Evolutionary conservation across 2,329 filamentous ascomycete genomes (phyloP), one percentile per base, ranked within the genome.

Genomic region (Lachnellula occidentalis): DNA sequence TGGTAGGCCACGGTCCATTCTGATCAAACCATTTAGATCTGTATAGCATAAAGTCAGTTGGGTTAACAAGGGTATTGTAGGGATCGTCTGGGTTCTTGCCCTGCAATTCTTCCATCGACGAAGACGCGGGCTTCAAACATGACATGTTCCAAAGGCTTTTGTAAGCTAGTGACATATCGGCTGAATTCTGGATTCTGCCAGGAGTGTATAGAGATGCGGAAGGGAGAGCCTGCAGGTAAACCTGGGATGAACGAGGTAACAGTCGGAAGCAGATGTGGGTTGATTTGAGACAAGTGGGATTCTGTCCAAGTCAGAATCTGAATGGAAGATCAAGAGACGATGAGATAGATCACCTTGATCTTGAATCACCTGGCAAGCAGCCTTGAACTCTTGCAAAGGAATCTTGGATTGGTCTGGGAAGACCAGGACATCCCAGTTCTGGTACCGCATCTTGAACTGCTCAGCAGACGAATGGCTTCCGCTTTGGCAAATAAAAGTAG

Each of bases 361-460:
- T 54, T 72, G 73, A 36, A 85, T 79, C 34, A 86, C 82, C 68
- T 87, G 86, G 69, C 88, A 95, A 57, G 82, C 78, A 7, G 88
- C 89, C 66, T 84, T 86, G 77, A 94, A 95, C 71, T 95, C 90
- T 70, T 89, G 88, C 53, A 92, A 71, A 1, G 90, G 90, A 12
- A 87, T 73, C 63, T 83, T 85, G 63, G 78, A 83, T 58, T 70
- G 71, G 15, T 75, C 74, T 0, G 88, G 86, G 68, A 95, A 95
- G 58, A 95, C 76, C 43, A 95, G 81, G 53, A 94, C 80, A 66
- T 95, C 90, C 90, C 90, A 95, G 66, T 90, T 84, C 63, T 90
- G 81, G 76, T 87, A 95, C 56, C 90, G 85, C 90, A 95, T 95
- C 45, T 54, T 64, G 45, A 51, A 31, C 2, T 42, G 15, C 36